Base-by-base conservation (phyloP, 306 rosid genomes). In the Oemleria cerasiformis region DNA sequence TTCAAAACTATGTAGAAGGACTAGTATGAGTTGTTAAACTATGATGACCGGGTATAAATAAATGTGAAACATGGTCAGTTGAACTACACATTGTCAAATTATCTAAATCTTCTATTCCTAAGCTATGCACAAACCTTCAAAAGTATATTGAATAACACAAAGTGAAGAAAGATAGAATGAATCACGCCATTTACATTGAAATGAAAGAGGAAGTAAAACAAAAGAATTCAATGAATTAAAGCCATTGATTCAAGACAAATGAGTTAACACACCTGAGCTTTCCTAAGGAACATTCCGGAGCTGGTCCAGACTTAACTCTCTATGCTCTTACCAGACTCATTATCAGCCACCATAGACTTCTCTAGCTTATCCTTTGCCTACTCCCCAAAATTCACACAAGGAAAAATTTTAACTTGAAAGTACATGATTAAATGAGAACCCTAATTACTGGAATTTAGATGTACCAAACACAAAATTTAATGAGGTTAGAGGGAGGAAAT, bases 301-400 rank as follows among this genome's bases (percentile, higher is more conserved):
- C 99, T 95, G 56, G 99, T 95, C 76, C 99, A 87, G 23, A 88
- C 96, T 74, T 86, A 81, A 70, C 99, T 95, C 82, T 9, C 25
- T 71, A 89, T 58, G 81, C 92, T 88, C 85, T 88, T 78, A 14
- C 99, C 99, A 4, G 97, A 89, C 14, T 83, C 95, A 44, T 85
- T 90, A 74, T 92, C 97, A 0, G 96, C 96, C 79, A 95, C 99
- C 99, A 89, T 89, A 6, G 99, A 95, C 74, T 57, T 73, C 81
- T 89, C 88, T 47, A 95, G 87, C 88, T 95, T 89, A 74, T 80
- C 84, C 86, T 82, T 91, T 0, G 99, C 90, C 99, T 95, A 74
- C 63, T 16, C 67, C 63, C 78, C 39, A 73, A 82, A 70, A 74
- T 51, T 43, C 59, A 70, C 59, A 70, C 68, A 13, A 44, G 25